These are phyloP conservation scores for Bruguiera parviflora DNA, from an alignment of 345 rosid species.

Conservation along the genomic window DNA sequence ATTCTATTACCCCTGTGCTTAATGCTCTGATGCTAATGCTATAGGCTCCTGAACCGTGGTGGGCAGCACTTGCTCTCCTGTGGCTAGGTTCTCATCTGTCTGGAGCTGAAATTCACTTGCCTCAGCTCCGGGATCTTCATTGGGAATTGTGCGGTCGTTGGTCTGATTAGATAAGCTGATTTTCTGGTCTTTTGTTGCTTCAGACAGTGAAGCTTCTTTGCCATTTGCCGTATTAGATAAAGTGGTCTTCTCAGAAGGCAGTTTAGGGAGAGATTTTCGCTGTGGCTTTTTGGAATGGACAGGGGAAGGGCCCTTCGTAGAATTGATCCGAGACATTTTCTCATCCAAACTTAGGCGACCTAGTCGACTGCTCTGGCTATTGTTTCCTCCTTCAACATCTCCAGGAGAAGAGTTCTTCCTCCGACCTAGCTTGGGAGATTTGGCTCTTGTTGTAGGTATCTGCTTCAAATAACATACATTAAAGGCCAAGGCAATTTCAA, in stretches of 20 bases:
- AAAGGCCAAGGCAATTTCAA: background rate
- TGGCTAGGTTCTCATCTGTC: conserved; percentile 22
- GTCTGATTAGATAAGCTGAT: conserved; percentile 7
- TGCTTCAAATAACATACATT: conserved; percentile 21
- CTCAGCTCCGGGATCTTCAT: conserved; percentile 23
- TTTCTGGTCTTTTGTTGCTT: conserved; percentile 24
- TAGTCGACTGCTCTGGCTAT: conserved; percentile 24
- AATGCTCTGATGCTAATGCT: conserved; percentile 33
- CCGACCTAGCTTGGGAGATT: conserved; percentile 96
- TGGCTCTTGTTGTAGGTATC: conserved; percentile 94
- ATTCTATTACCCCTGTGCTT: conserved; percentile 20
- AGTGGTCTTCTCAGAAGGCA: conserved; percentile 73
- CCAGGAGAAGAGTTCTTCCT: conserved; percentile 47
- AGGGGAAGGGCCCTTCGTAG: conserved; percentile 48
- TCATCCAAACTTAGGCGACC: conserved; percentile 75
- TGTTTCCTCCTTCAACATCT: conserved; percentile 57
- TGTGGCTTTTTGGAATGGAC: conserved; percentile 55
- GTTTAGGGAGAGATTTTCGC: conserved; percentile 83
- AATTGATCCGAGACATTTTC: conserved; percentile 35
- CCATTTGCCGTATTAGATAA: conserved; percentile 30
- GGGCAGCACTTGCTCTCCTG: conserved; percentile 39
- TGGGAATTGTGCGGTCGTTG: conserved; percentile 14
- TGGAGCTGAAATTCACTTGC: conserved; percentile 31
- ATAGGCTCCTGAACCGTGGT: conserved; percentile 35
- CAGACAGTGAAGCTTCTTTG: conserved; percentile 15